Base-by-base conservation (phyloP, 192 early-diverging fungal genomes). In the Bifiguratus adelaidae region DNA sequence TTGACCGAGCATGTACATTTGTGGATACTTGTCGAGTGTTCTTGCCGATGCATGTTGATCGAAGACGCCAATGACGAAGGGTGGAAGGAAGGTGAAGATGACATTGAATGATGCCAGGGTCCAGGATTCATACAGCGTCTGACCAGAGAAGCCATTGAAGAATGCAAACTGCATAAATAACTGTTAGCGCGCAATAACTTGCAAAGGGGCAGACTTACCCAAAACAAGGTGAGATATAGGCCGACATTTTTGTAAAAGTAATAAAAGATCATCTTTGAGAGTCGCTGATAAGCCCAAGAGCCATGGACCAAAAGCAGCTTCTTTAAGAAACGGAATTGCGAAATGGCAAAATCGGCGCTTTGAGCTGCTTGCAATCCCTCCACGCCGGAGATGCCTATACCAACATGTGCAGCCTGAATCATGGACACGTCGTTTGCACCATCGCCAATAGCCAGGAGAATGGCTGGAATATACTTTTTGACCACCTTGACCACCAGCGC, bases 241-340 rank as follows among this genome's bases (percentile, higher is more conserved):
- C 89, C 83, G 34, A 97, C 92, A 53, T 94, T 94, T 73, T 97
- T 97, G 79, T 97, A 97, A 67, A 97, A 97, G 43, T 85, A 89
- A 65, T 88, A 97, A 30, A 97, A 78, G 40, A 94, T 89, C 55
- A 97, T 73, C 71, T 97, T 97, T 66, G 82, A 82, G 44, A 94
- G 69, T 23, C 93, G 72, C 41, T 88, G 79, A 67, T 97, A 97
- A 32, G 89, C 87, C 88, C 91, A 97, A 1, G 81, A 75, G 1
- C 93, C 93, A 52, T 97, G 93, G 13, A 94, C 91, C 28, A 94
- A 76, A 52, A 97, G 68, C 41, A 97, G 73, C 50, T 94, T 92
- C 49, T 85, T 76, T 44, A 97, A 67, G 60, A 81, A 94, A 57
- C 89, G 70, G 77, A 97, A 97, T 68, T 97, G 93, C 4, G 86